phyloP scores from a whole-genome alignment of 2,329 filamentous ascomycete species.

The Pyricularia grisea region DNA sequence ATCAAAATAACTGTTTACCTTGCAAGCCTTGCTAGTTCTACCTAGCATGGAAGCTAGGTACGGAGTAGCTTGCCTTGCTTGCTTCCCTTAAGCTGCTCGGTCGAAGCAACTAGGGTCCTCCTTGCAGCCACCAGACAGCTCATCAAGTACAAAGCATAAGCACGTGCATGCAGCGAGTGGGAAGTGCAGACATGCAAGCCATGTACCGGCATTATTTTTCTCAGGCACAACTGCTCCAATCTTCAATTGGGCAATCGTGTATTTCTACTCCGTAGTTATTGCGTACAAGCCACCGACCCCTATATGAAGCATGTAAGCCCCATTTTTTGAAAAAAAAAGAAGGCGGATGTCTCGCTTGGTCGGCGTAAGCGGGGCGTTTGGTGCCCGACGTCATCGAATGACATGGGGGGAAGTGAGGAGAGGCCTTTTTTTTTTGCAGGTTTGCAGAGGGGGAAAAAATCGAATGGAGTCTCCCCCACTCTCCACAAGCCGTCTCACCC shows the following conservation, averaged over 20 bases:
- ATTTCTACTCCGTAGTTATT: too few species aligned
- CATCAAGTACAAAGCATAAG: background rate
- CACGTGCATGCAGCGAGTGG: background rate
- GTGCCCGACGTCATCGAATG: background rate
- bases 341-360: background rate
- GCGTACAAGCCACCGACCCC: background rate
- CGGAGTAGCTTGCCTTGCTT: too few species aligned
- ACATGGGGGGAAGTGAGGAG: background rate
- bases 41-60: too few species aligned
- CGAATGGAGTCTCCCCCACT: background rate
- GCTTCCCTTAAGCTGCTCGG: too few species aligned
- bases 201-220: background rate
- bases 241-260: background rate
- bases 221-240: background rate
- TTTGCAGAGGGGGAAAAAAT: background rate
- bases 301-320: background rate
- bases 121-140: background rate
- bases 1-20: too few species aligned
- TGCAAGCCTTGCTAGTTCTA: too few species aligned
- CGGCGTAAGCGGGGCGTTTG: background rate
- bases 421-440: background rate
- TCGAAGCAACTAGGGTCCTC: background rate
- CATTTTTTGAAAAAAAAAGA: background rate
- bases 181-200: background rate
- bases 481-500: background rate